Evolutionary conservation across 2,329 filamentous ascomycete genomes (phyloP).

Genomic region (Bipolaris zeicola): DNA sequence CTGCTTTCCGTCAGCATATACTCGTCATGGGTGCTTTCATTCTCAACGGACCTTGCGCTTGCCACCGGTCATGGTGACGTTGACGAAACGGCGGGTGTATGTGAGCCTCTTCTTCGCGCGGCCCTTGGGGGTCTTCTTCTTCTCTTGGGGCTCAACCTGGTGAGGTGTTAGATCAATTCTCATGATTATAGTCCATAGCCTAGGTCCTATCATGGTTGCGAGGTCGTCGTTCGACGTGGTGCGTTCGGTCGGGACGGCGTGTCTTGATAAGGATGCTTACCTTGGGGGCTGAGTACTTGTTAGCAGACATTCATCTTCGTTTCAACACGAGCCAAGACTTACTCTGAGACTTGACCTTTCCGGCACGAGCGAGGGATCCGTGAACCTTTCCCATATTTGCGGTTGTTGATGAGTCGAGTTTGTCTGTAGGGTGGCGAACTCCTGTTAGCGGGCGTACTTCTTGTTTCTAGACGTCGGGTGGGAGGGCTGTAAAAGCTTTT

Average conservation of each 20-base stretch:
- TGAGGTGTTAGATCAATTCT: slow-evolving; percentile 29
- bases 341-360: slow-evolving; percentile 83
- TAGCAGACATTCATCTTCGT: slow-evolving; percentile 19
- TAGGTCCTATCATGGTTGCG: not conserved
- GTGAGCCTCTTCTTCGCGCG: slow-evolving; percentile 95
- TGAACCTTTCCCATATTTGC: slow-evolving; percentile 89
- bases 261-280: slow-evolving; percentile 23
- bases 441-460: slow-evolving; percentile 29
- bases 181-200: not conserved
- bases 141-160: slow-evolving; percentile 89
- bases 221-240: not conserved
- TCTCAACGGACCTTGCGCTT: slow-evolving; percentile 84
- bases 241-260: slow-evolving; percentile 3
- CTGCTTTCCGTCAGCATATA: slow-evolving; percentile 50
- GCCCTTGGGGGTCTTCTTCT: slow-evolving; percentile 96
- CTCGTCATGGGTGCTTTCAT: not conserved
- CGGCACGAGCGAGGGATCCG: slow-evolving; percentile 92
- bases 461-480: slow-evolving; percentile 6
- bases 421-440: slow-evolving; percentile 43
- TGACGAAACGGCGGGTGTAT: slow-evolving; percentile 98
- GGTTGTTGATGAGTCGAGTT: slow-evolving; percentile 44
- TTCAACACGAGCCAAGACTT: slow-evolving; percentile 17
- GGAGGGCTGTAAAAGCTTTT: slow-evolving; percentile 3
- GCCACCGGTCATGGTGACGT: slow-evolving; percentile 95
- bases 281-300: slow-evolving; percentile 30